Evolutionary conservation across 768 basidiomycete species (phyloP).

Genomic region (Aureoboletus auriporus): DNA sequence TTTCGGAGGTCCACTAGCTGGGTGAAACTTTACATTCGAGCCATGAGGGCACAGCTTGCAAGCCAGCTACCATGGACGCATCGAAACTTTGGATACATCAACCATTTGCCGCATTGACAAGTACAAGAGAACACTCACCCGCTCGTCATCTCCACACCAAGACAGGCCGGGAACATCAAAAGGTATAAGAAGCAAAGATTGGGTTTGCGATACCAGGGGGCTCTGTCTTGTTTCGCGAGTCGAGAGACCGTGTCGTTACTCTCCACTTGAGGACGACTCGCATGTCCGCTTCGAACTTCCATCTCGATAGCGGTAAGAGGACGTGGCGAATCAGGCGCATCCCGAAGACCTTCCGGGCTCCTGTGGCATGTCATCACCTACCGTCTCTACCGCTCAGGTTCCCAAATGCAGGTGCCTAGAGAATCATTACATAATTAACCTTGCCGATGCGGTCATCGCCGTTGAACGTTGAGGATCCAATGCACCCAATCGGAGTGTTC

Average conservation of each 20-base stretch:
- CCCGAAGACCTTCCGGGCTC: too few species aligned
- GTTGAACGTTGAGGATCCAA: too few species aligned
- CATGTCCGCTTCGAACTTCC: too few species aligned
- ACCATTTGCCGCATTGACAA: not conserved
- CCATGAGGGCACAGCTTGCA: slow-evolving; percentile 59
- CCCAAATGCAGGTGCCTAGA: too few species aligned
- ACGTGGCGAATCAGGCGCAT: too few species aligned
- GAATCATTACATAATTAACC: too few species aligned
- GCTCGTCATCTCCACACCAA: slow-evolving; percentile 17
- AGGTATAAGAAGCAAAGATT: slow-evolving; percentile 55
- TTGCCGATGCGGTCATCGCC: too few species aligned
- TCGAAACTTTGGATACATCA: not conserved
- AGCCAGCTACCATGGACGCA: slow-evolving; percentile 59
- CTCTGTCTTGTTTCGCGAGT: slow-evolving; percentile 39
- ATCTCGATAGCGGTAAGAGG: too few species aligned
- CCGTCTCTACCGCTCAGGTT: too few species aligned
- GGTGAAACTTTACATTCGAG: slow-evolving; percentile 39
- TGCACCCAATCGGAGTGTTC: slow-evolving; percentile 1
- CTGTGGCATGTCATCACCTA: too few species aligned
- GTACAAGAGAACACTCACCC: slow-evolving; percentile 7
- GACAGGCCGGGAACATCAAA: slow-evolving; percentile 43
- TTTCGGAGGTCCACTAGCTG: not conserved
- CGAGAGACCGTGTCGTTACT: slow-evolving; percentile 13
- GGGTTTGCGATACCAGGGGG: slow-evolving; percentile 60
- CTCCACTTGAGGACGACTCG: not conserved